These are phyloP conservation scores for Salix brachista DNA, from an alignment of 345 rosid species.

Conservation along the genomic window DNA sequence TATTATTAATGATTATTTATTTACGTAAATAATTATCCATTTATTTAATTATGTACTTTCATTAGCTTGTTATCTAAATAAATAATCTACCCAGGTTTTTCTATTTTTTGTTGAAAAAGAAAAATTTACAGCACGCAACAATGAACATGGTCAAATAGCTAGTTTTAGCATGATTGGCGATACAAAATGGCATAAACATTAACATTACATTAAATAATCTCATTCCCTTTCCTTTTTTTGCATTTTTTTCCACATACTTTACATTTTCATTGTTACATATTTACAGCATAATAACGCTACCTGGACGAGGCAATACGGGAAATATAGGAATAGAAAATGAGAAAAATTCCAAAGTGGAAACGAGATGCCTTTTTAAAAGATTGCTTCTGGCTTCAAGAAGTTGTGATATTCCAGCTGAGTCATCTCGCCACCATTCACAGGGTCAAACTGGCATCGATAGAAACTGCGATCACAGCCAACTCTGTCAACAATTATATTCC, in stretches of 20 bases:
- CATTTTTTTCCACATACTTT: background rate
- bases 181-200: background rate
- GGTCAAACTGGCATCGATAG: constrained; percentile 87
- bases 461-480: constrained; percentile 51
- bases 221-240: background rate
- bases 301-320: background rate
- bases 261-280: constrained; percentile 10
- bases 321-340: background rate
- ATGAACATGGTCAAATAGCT: too few relatives aligned
- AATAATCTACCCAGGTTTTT: too few relatives aligned
- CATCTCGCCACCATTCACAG: constrained; percentile 90
- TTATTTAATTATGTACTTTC: too few relatives aligned
- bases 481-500: background rate
- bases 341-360: background rate
- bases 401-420: constrained; percentile 75
- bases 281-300: constrained; percentile 6
- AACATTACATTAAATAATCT: background rate
- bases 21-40: too few relatives aligned
- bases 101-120: too few relatives aligned
- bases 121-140: too few relatives aligned
- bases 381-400: constrained; percentile 69
- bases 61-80: too few relatives aligned
- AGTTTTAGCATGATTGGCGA: background rate
- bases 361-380: constrained; percentile 29
- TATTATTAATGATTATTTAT: too few relatives aligned